phyloP scores from a whole-genome alignment of 495 filamentous ascomycete species.

The Antarctomyces pellizariae region DNA sequence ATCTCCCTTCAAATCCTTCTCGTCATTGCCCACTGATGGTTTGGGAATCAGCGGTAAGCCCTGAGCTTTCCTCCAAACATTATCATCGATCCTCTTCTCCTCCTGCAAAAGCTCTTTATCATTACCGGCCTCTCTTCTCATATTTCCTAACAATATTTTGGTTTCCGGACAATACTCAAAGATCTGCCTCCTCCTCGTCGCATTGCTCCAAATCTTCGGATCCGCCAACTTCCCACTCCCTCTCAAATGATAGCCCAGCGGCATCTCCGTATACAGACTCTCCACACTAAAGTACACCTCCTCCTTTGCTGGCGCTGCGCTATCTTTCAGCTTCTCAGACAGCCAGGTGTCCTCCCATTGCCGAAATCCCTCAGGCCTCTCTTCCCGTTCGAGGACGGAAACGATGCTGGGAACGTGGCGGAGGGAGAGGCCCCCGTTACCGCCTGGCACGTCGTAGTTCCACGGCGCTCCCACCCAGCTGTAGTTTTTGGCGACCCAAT shows the following conservation, averaged over 20 bases:
- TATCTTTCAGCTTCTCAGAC: conserved; percentile 1
- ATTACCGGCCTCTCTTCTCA: too few relatives aligned
- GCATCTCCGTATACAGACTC: conserved; percentile 10
- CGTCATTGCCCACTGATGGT: too few relatives aligned
- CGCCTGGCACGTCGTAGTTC: conserved; percentile 7
- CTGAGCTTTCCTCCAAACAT: too few relatives aligned
- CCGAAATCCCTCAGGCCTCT: conserved; percentile 2
- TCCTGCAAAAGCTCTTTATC: too few relatives aligned
- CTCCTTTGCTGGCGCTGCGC: background rate
- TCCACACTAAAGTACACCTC: conserved; percentile 7
- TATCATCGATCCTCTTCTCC: too few relatives aligned
- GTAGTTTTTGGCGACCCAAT: conserved; percentile 3
- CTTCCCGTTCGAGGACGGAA: conserved; percentile 5
- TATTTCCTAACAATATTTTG: conserved; percentile 6
- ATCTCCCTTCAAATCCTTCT: too few relatives aligned
- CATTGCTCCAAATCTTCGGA: conserved; percentile 8
- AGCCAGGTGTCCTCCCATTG: conserved; percentile 11
- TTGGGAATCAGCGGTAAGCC: too few relatives aligned
- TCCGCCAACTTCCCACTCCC: conserved; percentile 4
- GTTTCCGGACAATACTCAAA: conserved; percentile 9
- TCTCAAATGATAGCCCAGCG: conserved; percentile 11
- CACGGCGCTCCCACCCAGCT: conserved; percentile 12
- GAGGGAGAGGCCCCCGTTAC: conserved; percentile 10
- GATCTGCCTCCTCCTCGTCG: conserved; percentile 6
- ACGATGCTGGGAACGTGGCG: conserved; percentile 8